Conservation (phyloP, 495 filamentous ascomycete genomes). For the Daldinia grandis region DNA sequence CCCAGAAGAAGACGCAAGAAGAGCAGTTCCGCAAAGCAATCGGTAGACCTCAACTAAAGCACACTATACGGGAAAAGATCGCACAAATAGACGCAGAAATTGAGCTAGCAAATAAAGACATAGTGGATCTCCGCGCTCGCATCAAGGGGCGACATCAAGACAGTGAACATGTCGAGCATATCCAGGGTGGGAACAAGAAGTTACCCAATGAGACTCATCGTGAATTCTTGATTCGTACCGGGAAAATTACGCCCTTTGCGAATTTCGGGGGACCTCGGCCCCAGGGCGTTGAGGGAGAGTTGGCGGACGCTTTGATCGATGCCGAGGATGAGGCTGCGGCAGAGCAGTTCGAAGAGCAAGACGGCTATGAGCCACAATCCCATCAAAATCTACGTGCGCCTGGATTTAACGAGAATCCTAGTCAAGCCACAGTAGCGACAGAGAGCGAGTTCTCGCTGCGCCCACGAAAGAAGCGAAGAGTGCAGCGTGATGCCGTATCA, state of each 20-base stretch:
- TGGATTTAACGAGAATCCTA: conserved; percentile 69
- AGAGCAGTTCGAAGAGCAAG: conserved; percentile 64
- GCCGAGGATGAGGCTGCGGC: conserved; percentile 68
- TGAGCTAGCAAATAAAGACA: conserved; percentile 67
- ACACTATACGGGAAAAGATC: conserved; percentile 69
- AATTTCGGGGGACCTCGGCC: conserved; percentile 65
- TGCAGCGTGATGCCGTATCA: conserved; percentile 47
- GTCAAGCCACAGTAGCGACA: conserved; percentile 40
- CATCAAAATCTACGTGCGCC: conserved; percentile 84
- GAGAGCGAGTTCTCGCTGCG: conserved; percentile 61
- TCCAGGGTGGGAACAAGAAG: conserved; percentile 51
- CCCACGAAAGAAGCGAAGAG: conserved; percentile 57
- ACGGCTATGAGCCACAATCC: conserved; percentile 67
- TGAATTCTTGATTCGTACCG: conserved; percentile 91
- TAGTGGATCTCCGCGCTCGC: conserved; percentile 78
- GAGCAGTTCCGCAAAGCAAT: conserved; percentile 52
- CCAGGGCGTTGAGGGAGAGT: conserved; percentile 64
- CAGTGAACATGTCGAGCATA: conserved; percentile 53
- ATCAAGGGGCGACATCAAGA: conserved; percentile 74
- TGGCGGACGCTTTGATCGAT: conserved; percentile 77
- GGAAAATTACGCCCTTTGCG: conserved; percentile 96
- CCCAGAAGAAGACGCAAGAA: conserved; percentile 53
- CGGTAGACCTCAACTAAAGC: conserved; percentile 51
- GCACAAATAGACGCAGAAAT: conserved; percentile 68
- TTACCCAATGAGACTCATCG: conserved; percentile 82